phyloP scores from a whole-genome alignment of 2,329 filamentous ascomycete genomes.

The Sarocladium brachiariae region DNA sequence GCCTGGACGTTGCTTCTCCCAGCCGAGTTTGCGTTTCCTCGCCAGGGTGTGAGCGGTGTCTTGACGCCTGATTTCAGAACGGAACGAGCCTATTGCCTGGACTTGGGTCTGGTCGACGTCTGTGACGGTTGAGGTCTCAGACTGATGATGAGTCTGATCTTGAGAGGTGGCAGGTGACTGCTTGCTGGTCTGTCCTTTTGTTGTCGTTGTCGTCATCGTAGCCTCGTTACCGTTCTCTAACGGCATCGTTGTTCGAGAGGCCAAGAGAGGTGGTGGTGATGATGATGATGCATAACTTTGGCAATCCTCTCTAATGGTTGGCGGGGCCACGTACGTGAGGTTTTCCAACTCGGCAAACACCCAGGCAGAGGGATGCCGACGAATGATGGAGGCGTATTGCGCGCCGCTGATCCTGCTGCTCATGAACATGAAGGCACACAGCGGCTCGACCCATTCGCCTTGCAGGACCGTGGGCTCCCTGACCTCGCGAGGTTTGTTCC shows the following conservation, averaged over 20 bases:
- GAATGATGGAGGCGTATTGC: not conserved
- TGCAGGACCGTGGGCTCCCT: not conserved
- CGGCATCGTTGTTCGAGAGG: too few species aligned
- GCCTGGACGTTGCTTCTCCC: not conserved
- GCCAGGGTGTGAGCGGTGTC: not conserved
- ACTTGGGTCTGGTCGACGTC: too few species aligned
- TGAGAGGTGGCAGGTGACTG: too few species aligned
- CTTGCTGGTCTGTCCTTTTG: too few species aligned
- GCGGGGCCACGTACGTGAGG: not conserved
- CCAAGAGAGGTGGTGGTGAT: too few species aligned
- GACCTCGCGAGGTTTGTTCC: conserved; percentile 21
- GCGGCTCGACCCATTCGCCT: not conserved
- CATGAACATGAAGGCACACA: conserved; percentile 4
- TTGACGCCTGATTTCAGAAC: not conserved
- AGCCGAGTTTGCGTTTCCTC: conserved; percentile 1
- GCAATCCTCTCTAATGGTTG: too few species aligned
- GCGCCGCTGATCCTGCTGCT: conserved; percentile 1
- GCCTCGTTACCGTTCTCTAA: too few species aligned
- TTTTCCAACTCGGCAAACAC: not conserved
- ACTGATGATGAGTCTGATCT: too few species aligned
- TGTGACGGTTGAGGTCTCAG: too few species aligned
- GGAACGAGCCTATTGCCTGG: not conserved
- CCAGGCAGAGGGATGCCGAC: not conserved
- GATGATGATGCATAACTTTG: too few species aligned
- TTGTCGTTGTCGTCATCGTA: too few species aligned